Evolutionary conservation across 768 basidiomycete genomes (phyloP).

Genomic region (Paxillus involutus): DNA sequence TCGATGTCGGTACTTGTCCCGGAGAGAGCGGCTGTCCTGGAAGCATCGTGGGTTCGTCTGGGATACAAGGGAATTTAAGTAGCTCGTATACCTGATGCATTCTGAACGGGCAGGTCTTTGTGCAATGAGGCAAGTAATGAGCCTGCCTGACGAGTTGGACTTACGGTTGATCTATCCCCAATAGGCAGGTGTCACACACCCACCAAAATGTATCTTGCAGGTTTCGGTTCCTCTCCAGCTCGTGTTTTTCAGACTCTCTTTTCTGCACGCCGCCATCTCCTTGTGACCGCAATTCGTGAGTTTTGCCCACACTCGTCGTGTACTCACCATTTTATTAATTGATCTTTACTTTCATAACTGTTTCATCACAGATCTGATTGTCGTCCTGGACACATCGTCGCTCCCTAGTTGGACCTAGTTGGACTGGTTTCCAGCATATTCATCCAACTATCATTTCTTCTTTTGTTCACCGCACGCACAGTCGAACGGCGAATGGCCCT

Average conservation of each 20-base stretch:
- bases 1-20: too few species aligned
- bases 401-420: constrained; percentile 1
- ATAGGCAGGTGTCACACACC: background rate
- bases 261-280: background rate
- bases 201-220: background rate
- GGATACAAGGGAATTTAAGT: too few species aligned
- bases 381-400: background rate
- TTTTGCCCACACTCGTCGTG: background rate
- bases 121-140: background rate
- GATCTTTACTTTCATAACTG: background rate
- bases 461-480: constrained; percentile 1
- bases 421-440: constrained; percentile 15
- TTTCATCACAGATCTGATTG: background rate
- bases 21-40: too few species aligned
- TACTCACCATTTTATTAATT: background rate
- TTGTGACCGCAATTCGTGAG: background rate
- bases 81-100: too few species aligned
- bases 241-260: background rate
- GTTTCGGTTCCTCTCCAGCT: background rate
- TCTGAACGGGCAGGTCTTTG: too few species aligned
- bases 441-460: constrained; percentile 6
- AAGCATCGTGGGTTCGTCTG: too few species aligned
- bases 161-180: background rate
- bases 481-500: constrained; percentile 23
- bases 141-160: too few species aligned